Evolutionary conservation across 1,284 basidiomycete genomes (phyloP).

Genomic region (Trichosporon ovoides): DNA sequence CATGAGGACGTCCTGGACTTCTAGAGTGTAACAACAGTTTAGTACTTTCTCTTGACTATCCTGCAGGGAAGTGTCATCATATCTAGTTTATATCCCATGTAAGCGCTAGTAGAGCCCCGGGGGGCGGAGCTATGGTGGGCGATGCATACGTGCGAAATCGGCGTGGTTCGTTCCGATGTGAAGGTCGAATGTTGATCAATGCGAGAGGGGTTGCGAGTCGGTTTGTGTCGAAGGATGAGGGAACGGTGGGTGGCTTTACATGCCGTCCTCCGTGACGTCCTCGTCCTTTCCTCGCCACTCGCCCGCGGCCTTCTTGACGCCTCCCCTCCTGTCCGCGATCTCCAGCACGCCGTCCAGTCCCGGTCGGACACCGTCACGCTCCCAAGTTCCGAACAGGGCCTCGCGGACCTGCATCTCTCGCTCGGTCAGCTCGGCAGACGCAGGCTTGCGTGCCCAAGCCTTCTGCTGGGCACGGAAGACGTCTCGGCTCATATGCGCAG

Average conservation of each 20-base stretch:
- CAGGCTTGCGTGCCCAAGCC: background rate
- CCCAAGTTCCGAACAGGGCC: constrained; percentile 41
- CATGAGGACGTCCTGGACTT: constrained; percentile 37
- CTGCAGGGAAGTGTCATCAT: background rate
- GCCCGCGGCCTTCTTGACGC: constrained; percentile 23
- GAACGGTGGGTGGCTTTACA: too few relatives aligned
- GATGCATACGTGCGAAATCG: constrained; percentile 6
- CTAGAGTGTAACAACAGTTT: constrained; percentile 14
- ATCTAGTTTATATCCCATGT: background rate
- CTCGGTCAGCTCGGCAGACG: constrained; percentile 24
- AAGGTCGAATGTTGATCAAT: too few relatives aligned
- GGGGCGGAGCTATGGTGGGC: background rate
- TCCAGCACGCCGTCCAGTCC: constrained; percentile 40
- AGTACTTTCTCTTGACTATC: too few relatives aligned
- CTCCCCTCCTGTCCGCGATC: constrained; percentile 30
- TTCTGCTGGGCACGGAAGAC: constrained; percentile 9
- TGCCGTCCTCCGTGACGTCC: constrained; percentile 17
- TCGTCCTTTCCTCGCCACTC: constrained; percentile 27
- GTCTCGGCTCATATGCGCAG: constrained; percentile 5
- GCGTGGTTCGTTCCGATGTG: too few relatives aligned
- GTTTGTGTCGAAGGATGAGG: too few relatives aligned
- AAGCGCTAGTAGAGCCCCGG: background rate
- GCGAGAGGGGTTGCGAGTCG: too few relatives aligned
- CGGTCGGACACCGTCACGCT: constrained; percentile 25
- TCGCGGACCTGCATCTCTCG: constrained; percentile 38